Base-by-base conservation (phyloP, 2,329 filamentous ascomycete species). In the Allantophomopsis cytisporea region DNA sequence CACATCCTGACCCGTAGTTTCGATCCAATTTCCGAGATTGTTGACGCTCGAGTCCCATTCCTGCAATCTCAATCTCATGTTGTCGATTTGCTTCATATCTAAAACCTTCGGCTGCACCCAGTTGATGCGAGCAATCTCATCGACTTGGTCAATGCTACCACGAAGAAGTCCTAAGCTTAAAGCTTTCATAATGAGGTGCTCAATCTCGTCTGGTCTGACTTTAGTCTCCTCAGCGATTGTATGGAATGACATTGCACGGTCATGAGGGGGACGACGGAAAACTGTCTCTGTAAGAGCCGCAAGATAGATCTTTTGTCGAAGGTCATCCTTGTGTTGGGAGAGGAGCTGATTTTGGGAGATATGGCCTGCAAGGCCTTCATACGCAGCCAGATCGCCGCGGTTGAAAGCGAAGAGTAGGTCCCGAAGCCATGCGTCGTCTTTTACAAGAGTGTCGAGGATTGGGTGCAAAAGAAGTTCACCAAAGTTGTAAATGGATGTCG, bases 141-240 rank as follows among this genome's bases (percentile, higher is more conserved):
- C 86, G 23, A 98, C 91, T 65, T 98, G 89, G 60, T 98, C 91
- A 53, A 98, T 96, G 41, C 83, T 91, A 35, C 91, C 91, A 50
- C 82, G 76, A 50, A 98, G 66, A 50, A 98, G 68, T 1, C 91
- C 91, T 50, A 98, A 63, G 55, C 88, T 95, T 53, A 98, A 64
- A n/a, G 91, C 91, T 70, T 95, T 96, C 91, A 98, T 98, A 54
- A 98, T 83, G 47, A 98, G 66, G 60, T 96, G 89, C 69, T 98
- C 91, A 50, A 98, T 96, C 65, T 96, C 86, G 53, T 91, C 78
- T 2, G 79, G 76, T 50, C 78, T 74, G 38, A 98, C 88, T 63
- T 94, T 94, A 3, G 91, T 98, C 67, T 96, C 89, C 49, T 82
- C 71, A 5, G 83, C 76, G 54, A 98, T 95, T 37, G 86, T 84